Percentiles rank a stretch among this genome's conserved stretches.
phyloP scores from a whole-genome alignment of 2,329 filamentous ascomycete genomes.

The Shiraia bambusicola region DNA sequence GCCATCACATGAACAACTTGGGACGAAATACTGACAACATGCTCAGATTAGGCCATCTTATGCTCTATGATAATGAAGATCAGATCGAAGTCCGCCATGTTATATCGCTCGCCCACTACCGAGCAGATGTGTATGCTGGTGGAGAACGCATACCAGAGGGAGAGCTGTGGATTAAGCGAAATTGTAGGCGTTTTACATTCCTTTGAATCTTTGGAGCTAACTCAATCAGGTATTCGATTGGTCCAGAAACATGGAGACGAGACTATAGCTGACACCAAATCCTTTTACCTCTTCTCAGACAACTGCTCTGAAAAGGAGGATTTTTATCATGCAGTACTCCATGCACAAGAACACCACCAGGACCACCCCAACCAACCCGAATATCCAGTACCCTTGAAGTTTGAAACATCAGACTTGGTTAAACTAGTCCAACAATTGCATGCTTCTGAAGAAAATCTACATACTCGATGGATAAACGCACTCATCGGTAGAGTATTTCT shows the following conservation, averaged over 20 bases:
- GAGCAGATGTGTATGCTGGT: constrained; percentile 81
- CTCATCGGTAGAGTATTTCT: constrained; percentile 86
- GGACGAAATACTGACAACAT: constrained; percentile 9
- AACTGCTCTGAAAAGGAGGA: constrained; percentile 97
- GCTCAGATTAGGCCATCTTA: constrained; percentile 72
- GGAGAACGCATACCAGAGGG: constrained; percentile 78
- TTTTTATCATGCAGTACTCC: constrained; percentile 90
- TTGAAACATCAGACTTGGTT: constrained; percentile 84
- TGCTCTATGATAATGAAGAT: constrained; percentile 95
- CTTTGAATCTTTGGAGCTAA: constrained; percentile 5
- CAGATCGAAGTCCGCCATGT: constrained; percentile 96
- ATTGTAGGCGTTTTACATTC: constrained; percentile 54
- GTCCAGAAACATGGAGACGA: constrained; percentile 62
- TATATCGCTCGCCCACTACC: constrained; percentile 85
- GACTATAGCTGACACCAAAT: constrained; percentile 66
- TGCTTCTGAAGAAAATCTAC: constrained; percentile 84
- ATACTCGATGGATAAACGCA: constrained; percentile 92
- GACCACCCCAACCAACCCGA: constrained; percentile 51
- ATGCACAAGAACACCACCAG: constrained; percentile 73
- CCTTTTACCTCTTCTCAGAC: constrained; percentile 92
- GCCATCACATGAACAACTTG: too few relatives aligned
- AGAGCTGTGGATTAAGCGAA: constrained; percentile 93
- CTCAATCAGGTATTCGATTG: constrained; percentile 60
- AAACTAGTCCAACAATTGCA: constrained; percentile 87
- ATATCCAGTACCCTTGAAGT: constrained; percentile 70